phyloP scores from a whole-genome alignment of 805 yeast genomes.

The Candida taoyuanica region DNA sequence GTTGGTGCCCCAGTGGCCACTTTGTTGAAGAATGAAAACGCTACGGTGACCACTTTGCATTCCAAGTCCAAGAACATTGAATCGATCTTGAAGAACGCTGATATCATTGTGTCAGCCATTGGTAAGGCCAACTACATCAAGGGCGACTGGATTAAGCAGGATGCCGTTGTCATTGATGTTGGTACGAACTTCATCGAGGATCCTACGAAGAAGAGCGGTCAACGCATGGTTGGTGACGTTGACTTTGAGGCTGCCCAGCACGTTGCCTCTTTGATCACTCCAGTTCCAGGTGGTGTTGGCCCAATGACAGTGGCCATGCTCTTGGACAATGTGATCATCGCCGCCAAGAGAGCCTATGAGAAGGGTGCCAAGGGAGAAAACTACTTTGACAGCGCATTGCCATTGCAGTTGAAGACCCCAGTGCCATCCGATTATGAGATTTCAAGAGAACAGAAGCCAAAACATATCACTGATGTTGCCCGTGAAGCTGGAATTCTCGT shows the following conservation, averaged over 20 bases:
- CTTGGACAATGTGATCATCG: constrained; percentile 62
- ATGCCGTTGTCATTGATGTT: constrained; percentile 72
- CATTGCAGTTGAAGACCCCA: constrained; percentile 52
- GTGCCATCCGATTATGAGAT: constrained; percentile 81
- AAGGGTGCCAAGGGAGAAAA: constrained; percentile 3
- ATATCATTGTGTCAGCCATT: constrained; percentile 72
- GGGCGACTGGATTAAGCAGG: constrained; percentile 69
- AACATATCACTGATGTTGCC: constrained; percentile 64
- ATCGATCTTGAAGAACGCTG: constrained; percentile 54
- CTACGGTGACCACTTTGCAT: constrained; percentile 74
- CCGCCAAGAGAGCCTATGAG: constrained; percentile 49
- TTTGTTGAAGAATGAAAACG: constrained; percentile 62
- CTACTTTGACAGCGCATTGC: constrained; percentile 37
- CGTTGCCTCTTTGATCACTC: constrained; percentile 63
- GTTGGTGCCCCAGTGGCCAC: constrained; percentile 80
- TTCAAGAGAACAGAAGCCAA: constrained; percentile 70
- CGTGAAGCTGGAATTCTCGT: constrained; percentile 50
- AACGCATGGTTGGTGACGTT: constrained; percentile 73
- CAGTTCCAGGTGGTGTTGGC: constrained; percentile 90
- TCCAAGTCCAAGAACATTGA: constrained; percentile 54
- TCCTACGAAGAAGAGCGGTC: constrained; percentile 59
- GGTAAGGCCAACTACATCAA: constrained; percentile 67
- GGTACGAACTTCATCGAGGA: constrained; percentile 77
- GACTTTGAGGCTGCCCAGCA: constrained; percentile 53
- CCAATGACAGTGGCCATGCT: constrained; percentile 92